Conservation (phyloP, 305 asterid genomes). For the Coffea humblotiana region DNA sequence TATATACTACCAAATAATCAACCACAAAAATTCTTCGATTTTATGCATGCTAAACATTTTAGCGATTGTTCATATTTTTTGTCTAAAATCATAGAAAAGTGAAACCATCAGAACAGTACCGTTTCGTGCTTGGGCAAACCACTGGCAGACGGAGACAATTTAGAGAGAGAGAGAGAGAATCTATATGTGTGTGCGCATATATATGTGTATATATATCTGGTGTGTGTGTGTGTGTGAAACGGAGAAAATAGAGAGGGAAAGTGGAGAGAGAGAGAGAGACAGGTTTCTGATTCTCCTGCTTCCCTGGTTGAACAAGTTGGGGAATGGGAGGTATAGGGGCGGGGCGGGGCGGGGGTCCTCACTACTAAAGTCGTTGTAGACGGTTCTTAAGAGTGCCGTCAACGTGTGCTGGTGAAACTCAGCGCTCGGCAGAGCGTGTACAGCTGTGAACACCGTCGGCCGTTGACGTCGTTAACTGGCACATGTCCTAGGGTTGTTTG, state of each 20-base stretch:
- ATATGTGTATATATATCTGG: neutral
- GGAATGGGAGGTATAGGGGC: neutral
- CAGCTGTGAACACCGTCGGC: conserved; percentile 2
- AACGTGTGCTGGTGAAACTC: conserved; percentile 25
- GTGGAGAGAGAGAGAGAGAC: conserved; percentile 25
- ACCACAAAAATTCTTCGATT: neutral
- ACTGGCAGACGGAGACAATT: conserved; percentile 21
- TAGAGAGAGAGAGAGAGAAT: conserved; percentile 15
- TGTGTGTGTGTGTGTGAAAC: conserved; percentile 5
- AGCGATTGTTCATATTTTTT: neutral
- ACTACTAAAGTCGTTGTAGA: conserved; percentile 26
- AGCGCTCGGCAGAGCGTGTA: conserved; percentile 1
- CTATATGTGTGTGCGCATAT: conserved; percentile 16
- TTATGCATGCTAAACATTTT: neutral
- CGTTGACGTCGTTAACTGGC: conserved; percentile 41
- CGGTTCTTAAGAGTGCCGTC: conserved; percentile 46
- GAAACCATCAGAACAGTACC: conserved; percentile 40
- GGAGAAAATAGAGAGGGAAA: conserved; percentile 25
- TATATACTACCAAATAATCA: conserved; percentile 7
- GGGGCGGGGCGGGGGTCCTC: too few species aligned
- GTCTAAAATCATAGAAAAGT: neutral
- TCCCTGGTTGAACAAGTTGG: conserved; percentile 8
- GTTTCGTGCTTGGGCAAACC: conserved; percentile 23
- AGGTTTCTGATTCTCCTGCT: conserved; percentile 22
- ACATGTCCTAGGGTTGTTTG: neutral